Evolutionary conservation across 1,284 basidiomycete species (phyloP).

Genomic region (Golubevia pallescens): DNA sequence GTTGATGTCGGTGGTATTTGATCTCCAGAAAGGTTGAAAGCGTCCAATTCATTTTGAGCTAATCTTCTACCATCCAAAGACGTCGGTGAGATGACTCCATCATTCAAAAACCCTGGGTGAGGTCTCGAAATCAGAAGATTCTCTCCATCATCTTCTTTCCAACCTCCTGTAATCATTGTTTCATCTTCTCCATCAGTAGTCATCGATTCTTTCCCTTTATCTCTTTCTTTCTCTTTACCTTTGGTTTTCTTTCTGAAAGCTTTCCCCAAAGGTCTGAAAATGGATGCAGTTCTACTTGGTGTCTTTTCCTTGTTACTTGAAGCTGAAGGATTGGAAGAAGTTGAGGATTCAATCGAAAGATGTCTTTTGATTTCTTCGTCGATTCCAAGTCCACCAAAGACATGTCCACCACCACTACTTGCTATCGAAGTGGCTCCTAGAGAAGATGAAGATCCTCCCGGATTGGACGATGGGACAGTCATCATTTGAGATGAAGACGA

Average conservation of each 20-base stretch:
- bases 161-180: background rate
- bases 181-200: background rate
- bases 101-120: background rate
- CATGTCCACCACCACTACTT: background rate
- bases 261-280: background rate
- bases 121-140: background rate
- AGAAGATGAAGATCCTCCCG: background rate
- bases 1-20: background rate
- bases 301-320: background rate
- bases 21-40: background rate
- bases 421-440: background rate
- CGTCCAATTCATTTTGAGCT: background rate
- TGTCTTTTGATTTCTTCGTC: background rate
- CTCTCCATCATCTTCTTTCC: background rate
- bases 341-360: background rate
- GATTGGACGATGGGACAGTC: background rate
- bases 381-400: background rate
- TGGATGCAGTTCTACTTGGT: background rate
- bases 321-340: background rate
- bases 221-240: background rate
- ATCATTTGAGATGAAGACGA: background rate
- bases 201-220: background rate
- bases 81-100: background rate
- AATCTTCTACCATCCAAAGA: background rate
- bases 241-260: background rate